Evolutionary conservation across 1,284 basidiomycete genomes (phyloP).

Genomic region (Ceratobasidium sp.): DNA sequence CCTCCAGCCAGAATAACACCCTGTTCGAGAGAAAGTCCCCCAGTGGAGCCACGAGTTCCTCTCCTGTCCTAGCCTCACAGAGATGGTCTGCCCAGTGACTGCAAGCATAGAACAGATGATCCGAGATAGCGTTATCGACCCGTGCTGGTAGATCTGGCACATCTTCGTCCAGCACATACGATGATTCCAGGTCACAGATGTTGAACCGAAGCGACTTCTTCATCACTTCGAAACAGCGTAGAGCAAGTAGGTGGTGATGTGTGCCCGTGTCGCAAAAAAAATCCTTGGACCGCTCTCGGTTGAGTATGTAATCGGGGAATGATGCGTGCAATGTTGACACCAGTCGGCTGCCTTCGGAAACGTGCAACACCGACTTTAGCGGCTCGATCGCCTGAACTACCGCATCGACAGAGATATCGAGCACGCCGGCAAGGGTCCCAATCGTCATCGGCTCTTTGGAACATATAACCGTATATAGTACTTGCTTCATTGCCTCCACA

Average conservation of each 20-base stretch:
- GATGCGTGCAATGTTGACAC: slow-evolving; percentile 30
- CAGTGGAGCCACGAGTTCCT: not conserved
- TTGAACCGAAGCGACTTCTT: slow-evolving; percentile 4
- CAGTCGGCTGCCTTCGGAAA: not conserved
- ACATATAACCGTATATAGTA: too few species aligned
- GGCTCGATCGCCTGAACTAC: not conserved
- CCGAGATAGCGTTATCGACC: too few species aligned
- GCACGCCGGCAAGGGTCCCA: not conserved
- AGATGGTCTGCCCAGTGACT: slow-evolving; percentile 12
- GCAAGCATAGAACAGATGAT: slow-evolving; percentile 13
- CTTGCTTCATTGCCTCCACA: not conserved
- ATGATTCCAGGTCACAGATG: too few species aligned
- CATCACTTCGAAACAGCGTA: slow-evolving; percentile 6
- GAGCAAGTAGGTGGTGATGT: not conserved
- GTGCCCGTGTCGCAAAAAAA: not conserved
- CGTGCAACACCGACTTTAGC: slow-evolving; percentile 12
- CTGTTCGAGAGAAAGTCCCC: too few species aligned
- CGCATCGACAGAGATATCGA: not conserved
- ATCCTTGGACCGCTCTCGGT: not conserved
- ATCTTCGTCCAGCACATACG: too few species aligned
- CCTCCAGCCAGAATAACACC: too few species aligned
- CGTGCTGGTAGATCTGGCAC: too few species aligned
- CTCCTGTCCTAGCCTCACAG: too few species aligned
- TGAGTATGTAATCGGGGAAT: slow-evolving; percentile 25
- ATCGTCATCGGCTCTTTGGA: slow-evolving; percentile 9